These are phyloP conservation scores for Penicillium maclennaniae DNA, from an alignment of 495 filamentous ascomycete genomes.

Conservation along the genomic window DNA sequence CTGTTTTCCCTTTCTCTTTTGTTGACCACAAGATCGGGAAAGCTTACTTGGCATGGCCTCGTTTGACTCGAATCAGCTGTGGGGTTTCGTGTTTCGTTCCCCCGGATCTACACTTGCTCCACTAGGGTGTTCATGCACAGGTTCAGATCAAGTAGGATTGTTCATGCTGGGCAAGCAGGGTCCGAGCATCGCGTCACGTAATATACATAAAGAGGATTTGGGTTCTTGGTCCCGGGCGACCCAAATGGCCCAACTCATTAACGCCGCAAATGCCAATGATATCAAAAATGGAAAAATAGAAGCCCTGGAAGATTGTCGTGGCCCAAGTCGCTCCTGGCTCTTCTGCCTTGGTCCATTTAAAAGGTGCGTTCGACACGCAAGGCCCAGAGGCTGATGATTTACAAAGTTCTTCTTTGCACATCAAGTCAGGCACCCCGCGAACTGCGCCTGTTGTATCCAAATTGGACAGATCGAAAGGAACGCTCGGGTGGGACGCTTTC, in stretches of 20 bases:
- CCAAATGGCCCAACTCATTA: slow-evolving; percentile 25
- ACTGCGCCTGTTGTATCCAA: neutral
- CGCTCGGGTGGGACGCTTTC: neutral
- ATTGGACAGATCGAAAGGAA: neutral
- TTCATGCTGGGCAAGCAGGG: neutral
- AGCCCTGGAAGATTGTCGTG: neutral
- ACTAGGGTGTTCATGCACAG: neutral
- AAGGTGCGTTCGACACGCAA: neutral
- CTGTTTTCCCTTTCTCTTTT: neutral
- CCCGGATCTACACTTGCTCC: neutral
- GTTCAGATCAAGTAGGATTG: neutral
- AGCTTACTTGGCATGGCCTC: neutral
- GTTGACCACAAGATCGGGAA: neutral
- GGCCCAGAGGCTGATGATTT: neutral
- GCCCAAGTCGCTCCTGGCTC: neutral
- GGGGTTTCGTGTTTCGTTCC: neutral
- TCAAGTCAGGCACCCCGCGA: neutral
- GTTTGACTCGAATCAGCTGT: neutral
- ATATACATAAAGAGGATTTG: slow-evolving; percentile 10
- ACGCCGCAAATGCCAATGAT: slow-evolving; percentile 34
- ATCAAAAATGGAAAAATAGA: slow-evolving; percentile 10
- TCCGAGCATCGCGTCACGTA: neutral
- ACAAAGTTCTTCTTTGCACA: neutral
- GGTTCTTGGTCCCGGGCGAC: slow-evolving; percentile 1
- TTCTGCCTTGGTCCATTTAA: neutral